Evolutionary conservation across 2,329 filamentous ascomycete genomes (phyloP), one percentile per base, ranked within the genome.

Genomic region (Xylariaceae sp.): DNA sequence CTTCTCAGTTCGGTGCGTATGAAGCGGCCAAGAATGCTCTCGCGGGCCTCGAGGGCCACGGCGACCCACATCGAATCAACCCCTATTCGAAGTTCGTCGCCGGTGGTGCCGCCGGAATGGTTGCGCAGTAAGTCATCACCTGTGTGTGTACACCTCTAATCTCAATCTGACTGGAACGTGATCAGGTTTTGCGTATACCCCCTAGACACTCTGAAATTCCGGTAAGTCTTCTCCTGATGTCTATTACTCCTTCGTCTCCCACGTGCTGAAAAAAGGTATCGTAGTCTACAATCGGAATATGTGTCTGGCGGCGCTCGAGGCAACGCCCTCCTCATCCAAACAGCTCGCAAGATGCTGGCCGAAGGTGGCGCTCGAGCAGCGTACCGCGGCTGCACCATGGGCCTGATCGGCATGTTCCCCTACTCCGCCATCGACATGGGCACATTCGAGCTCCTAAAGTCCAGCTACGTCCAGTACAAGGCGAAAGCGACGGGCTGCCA

Each of bases 391-490:
- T 82, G 99, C 39, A 92, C 92, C 0, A 94, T 97, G 84, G 94
- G 94, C 13, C 81, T 99, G 3, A 77, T 97, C 54, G 94, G 94
- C 72, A 97, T 97, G 86, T 99, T 99, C 69, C 94, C 94, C 0
- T 99, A 97, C 73, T 93, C 92, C 48, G 94, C 94, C 53, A 95
- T 99, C 71, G 94, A 99, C 72, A 88, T 99, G 69, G 91, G 90
- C 65, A 96, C 91, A 0, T 99, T 97, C 70, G 94, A 99, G 75
- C 86, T 94, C 61, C 82, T 97, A 62, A 99, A 99, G 76, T 85
- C 83, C 52, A 80, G 80, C 6, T 85, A 95, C 64, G 83, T 88
- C 39, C 76, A 76, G 3, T 87, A 87, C 64, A 89, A 91, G 69
- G 89, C 91, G 10, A 85, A 83, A 59, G 76, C 81, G 39, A 75